Conservation (phyloP, 192 early-diverging fungal genomes). For the Podila verticillata region DNA sequence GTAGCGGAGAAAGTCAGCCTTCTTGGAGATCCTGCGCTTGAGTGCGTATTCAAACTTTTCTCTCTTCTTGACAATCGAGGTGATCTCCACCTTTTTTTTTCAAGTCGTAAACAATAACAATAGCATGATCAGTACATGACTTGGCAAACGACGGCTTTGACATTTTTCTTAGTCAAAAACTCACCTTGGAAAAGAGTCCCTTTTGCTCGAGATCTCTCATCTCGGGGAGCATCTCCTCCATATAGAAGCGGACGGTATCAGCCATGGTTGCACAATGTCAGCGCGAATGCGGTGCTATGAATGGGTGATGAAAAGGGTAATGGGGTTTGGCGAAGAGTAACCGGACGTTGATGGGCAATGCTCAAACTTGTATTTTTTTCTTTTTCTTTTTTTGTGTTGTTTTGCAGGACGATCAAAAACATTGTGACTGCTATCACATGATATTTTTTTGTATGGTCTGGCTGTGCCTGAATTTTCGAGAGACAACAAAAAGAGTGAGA, state of each 20-base stretch:
- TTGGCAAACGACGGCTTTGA: not conserved
- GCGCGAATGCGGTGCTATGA: not conserved
- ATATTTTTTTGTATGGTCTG: not conserved
- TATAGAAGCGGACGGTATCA: constrained; percentile 87
- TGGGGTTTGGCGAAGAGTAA: not conserved
- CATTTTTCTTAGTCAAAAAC: not conserved
- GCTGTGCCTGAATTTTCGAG: not conserved
- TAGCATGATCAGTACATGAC: no score
- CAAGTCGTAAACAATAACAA: no score
- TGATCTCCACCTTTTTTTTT: constrained; percentile 75
- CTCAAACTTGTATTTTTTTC: not conserved
- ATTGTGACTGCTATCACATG: constrained; percentile 5
- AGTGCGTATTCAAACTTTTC: constrained; percentile 91
- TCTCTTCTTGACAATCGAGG: constrained; percentile 86
- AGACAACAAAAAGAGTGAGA: not conserved
- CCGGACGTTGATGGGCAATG: no score
- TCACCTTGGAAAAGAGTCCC: constrained; percentile 81
- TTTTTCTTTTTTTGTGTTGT: constrained; percentile 27
- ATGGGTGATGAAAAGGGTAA: not conserved
- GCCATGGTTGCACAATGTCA: constrained; percentile 72
- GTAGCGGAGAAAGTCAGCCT: constrained; percentile 88
- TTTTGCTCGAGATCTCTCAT: constrained; percentile 87
- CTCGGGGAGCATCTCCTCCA: constrained; percentile 95
- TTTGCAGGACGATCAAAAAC: not conserved
- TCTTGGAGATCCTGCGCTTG: constrained; percentile 76